Conservation (phyloP, 2,329 filamentous ascomycete species). For the Periconia digitata region DNA sequence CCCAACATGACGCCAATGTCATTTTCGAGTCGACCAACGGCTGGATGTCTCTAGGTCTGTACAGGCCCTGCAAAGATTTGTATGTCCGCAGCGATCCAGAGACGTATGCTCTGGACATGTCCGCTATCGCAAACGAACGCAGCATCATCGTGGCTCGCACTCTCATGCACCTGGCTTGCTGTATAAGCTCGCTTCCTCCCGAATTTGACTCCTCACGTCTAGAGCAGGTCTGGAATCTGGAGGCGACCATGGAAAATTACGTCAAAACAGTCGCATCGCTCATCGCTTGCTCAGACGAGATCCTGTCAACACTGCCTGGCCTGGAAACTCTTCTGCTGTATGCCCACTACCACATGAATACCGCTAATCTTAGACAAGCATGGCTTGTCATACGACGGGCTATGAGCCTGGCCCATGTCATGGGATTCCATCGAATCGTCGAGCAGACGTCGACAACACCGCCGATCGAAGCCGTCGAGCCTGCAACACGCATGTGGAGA, state of each 20-base stretch:
- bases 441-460: slow-evolving; percentile 18
- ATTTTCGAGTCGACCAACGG: slow-evolving; percentile 41
- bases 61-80: slow-evolving; percentile 31
- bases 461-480: slow-evolving; percentile 26
- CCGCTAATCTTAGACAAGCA: slow-evolving; percentile 32
- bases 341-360: slow-evolving; percentile 33
- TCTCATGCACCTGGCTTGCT: slow-evolving; percentile 37
- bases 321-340: slow-evolving; percentile 36
- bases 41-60: slow-evolving; percentile 37
- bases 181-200: slow-evolving; percentile 35
- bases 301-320: slow-evolving; percentile 39
- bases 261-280: slow-evolving; percentile 32
- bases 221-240: slow-evolving; percentile 33
- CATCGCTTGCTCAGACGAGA: slow-evolving; percentile 35
- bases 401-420: slow-evolving; percentile 38
- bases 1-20: slow-evolving; percentile 39
- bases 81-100: slow-evolving; percentile 34
- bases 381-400: slow-evolving; percentile 38
- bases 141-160: slow-evolving; percentile 37
- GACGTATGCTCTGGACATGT: slow-evolving; percentile 38
- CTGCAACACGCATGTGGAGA: slow-evolving; percentile 33
- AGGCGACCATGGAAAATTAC: slow-evolving; percentile 36
- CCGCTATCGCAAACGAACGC: slow-evolving; percentile 28
- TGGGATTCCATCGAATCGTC: slow-evolving; percentile 42
- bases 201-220: slow-evolving; percentile 33